These are phyloP conservation scores for Dorcoceras hygrometricum DNA, from an alignment of 257 asterid species.

Conservation along the genomic window DNA sequence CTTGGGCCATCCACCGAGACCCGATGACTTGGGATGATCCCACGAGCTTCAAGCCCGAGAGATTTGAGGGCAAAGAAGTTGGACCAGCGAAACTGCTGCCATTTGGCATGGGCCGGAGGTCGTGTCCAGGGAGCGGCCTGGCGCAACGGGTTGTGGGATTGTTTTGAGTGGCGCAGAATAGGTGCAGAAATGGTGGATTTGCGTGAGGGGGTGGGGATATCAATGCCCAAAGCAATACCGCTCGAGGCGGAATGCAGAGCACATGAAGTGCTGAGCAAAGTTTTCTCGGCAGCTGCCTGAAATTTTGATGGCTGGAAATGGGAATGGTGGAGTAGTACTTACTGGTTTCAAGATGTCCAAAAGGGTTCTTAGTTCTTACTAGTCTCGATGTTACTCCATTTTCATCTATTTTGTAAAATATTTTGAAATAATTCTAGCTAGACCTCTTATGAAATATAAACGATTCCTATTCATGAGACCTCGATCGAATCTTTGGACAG, in stretches of 20 bases:
- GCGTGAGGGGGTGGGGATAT: slow-evolving; percentile 29
- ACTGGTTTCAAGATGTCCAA: too few relatives aligned
- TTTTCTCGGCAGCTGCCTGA: slow-evolving; percentile 7
- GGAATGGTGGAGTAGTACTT: too few relatives aligned
- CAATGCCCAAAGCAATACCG: slow-evolving; percentile 35
- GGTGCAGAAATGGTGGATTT: slow-evolving; percentile 27
- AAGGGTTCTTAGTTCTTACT: too few relatives aligned
- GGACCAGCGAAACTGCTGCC: slow-evolving; percentile 27
- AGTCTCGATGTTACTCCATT: too few relatives aligned
- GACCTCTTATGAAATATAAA: too few relatives aligned
- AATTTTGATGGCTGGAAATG: too few relatives aligned
- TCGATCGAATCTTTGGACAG: too few relatives aligned
- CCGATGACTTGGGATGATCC: slow-evolving; percentile 37
- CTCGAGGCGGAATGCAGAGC: slow-evolving; percentile 33
- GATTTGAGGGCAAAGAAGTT: slow-evolving; percentile 24
- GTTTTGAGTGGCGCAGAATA: slow-evolving; percentile 38
- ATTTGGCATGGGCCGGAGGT: slow-evolving; percentile 44
- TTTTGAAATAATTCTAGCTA: too few relatives aligned
- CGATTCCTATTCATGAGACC: too few relatives aligned
- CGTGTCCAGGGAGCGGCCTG: slow-evolving; percentile 36
- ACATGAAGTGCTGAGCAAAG: slow-evolving; percentile 9
- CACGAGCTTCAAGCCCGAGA: slow-evolving; percentile 32
- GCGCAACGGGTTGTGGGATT: slow-evolving; percentile 39
- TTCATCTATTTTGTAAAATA: too few relatives aligned
- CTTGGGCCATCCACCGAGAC: slow-evolving; percentile 43